Percentiles rank a stretch among this genome's conserved stretches.
These are phyloP conservation scores for Henningerozyma blattae DNA, from an alignment of 805 yeast species.

Conservation along the genomic window DNA sequence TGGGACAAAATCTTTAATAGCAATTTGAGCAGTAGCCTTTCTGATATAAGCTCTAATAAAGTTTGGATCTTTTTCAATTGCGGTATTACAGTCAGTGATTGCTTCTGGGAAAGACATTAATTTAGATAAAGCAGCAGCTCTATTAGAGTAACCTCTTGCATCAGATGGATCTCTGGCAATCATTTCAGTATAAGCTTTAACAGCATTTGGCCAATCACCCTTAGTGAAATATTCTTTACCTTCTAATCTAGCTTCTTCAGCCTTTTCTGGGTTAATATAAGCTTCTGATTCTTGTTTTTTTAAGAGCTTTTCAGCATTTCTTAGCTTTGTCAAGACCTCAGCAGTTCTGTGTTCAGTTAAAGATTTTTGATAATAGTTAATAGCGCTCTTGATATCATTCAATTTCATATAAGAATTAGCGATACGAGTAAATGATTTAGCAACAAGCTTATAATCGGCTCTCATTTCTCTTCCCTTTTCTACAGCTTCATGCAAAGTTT, in stretches of 20 bases:
- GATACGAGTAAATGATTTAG: constrained; percentile 86
- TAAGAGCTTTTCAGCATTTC: constrained; percentile 75
- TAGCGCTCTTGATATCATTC: constrained; percentile 62
- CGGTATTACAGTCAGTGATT: constrained; percentile 79
- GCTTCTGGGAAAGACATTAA: constrained; percentile 97
- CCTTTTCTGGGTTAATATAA: constrained; percentile 81
- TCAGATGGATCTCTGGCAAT: constrained; percentile 94
- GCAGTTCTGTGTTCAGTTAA: constrained; percentile 97
- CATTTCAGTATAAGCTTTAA: constrained; percentile 90
- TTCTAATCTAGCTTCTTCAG: constrained; percentile 86
- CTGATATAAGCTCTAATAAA: constrained; percentile 93
- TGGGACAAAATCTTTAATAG: constrained; percentile 74
- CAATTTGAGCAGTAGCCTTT: constrained; percentile 89
- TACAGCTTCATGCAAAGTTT: constrained; percentile 70
- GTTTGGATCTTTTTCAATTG: constrained; percentile 76
- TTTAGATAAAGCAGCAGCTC: constrained; percentile 95
- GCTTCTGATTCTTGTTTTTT: constrained; percentile 67
- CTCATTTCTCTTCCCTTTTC: constrained; percentile 83
- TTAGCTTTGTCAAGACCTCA: constrained; percentile 76
- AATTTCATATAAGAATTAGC: constrained; percentile 74
- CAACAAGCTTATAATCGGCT: constrained; percentile 84
- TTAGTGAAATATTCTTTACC: constrained; percentile 85
- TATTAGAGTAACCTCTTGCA: constrained; percentile 92
- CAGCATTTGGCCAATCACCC: constrained; percentile 95
- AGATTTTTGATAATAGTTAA: constrained; percentile 73